Conservation (phyloP, 805 yeast genomes). For the Hanseniaspora hatyaiensis region DNA sequence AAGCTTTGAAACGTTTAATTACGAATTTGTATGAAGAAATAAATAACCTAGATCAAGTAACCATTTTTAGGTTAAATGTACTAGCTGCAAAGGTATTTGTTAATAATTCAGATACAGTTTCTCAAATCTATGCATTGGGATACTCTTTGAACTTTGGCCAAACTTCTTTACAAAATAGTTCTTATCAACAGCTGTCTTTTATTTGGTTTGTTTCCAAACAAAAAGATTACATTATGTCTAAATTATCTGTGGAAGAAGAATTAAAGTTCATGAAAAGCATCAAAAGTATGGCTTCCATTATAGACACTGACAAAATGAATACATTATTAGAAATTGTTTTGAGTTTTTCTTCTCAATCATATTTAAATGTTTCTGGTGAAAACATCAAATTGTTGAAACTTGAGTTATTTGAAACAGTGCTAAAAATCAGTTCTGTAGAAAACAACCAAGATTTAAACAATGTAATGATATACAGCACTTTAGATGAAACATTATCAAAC, state of each 20-base stretch:
- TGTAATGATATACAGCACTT: neutral
- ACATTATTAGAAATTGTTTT: neutral
- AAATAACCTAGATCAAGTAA: neutral
- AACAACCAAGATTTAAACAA: slow-evolving; percentile 4
- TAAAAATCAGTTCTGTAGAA: neutral
- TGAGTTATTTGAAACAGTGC: neutral
- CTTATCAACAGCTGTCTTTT: no score
- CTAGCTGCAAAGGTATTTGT: neutral
- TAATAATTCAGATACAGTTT: neutral
- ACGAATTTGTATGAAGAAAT: neutral
- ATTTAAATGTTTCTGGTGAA: neutral
- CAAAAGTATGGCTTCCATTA: neutral
- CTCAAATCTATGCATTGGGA: no score
- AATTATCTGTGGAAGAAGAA: neutral
- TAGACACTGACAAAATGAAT: neutral
- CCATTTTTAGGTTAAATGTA: neutral
- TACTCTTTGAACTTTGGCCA: no score
- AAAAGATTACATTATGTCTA: neutral
- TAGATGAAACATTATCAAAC: neutral
- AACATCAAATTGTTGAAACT: neutral
- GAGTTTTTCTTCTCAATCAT: neutral
- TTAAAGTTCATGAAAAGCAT: no score
- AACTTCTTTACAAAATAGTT: no score
- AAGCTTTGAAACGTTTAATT: no score
- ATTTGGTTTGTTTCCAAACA: neutral